Percentiles rank a stretch among this genome's conserved stretches.
phyloP scores from a whole-genome alignment of 495 filamentous ascomycete species.

The Xylaria venustula region DNA sequence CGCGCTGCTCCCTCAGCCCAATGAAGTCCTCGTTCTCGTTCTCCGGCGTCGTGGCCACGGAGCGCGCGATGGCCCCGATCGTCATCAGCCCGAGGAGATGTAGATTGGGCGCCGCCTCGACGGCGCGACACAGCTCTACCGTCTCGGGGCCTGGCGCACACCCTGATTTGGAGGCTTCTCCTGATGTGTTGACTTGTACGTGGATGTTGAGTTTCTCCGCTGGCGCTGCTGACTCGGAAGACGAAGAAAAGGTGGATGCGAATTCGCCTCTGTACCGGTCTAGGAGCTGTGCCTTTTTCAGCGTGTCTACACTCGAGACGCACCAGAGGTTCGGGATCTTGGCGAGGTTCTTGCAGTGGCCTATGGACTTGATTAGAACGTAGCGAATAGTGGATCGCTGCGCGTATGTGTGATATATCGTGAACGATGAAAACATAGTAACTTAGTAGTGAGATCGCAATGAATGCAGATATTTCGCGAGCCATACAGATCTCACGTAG shows the following conservation, averaged over 20 bases:
- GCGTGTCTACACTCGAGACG: constrained; percentile 82
- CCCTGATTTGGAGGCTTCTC: constrained; percentile 82
- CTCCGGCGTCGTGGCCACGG: constrained; percentile 64
- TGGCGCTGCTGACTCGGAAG: constrained; percentile 26
- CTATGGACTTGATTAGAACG: constrained; percentile 36
- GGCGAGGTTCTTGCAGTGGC: constrained; percentile 87
- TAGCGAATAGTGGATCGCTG: neutral
- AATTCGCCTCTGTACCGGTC: constrained; percentile 70
- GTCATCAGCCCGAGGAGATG: constrained; percentile 88
- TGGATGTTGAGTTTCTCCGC: constrained; percentile 67
- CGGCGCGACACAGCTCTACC: constrained; percentile 60
- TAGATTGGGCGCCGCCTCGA: constrained; percentile 68
- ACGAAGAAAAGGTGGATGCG: constrained; percentile 26
- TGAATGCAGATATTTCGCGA: no score
- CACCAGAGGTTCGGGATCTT: constrained; percentile 88
- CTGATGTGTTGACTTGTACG: constrained; percentile 93
- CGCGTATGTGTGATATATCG: neutral
- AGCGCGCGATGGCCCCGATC: constrained; percentile 88
- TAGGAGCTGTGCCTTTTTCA: constrained; percentile 81
- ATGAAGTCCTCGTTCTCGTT: constrained; percentile 90
- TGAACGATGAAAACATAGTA: no score
- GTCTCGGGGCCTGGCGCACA: constrained; percentile 62
- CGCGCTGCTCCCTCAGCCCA: constrained; percentile 64
- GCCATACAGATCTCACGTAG: neutral
- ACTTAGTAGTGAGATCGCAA: no score